Evolutionary conservation across 495 filamentous ascomycete species (phyloP).

Genomic region (Xylaria telfairii): DNA sequence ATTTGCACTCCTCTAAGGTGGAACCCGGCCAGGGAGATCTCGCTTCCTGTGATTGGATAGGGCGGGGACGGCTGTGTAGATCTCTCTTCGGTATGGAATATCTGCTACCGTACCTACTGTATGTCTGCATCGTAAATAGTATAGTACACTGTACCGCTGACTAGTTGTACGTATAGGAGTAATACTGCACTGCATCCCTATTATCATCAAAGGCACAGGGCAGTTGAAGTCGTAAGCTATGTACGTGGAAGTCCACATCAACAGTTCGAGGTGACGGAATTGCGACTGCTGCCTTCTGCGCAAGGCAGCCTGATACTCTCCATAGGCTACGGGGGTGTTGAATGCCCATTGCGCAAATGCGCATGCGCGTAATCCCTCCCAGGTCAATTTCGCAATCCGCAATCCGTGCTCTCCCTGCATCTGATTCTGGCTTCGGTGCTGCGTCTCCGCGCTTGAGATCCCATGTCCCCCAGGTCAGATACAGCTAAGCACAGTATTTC

Average conservation of each 20-base stretch:
- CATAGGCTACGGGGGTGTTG: background rate
- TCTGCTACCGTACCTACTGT: background rate
- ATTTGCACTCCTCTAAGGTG: background rate
- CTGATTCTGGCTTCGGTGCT: background rate
- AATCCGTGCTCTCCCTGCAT: background rate
- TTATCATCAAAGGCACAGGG: background rate
- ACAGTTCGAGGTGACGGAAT: background rate
- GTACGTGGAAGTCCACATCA: background rate
- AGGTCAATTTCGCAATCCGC: background rate
- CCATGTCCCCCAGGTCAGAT: too few relatives aligned
- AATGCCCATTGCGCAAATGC: conserved; percentile 4
- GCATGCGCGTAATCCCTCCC: conserved; percentile 15
- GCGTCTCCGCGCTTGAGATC: conserved; percentile 14
- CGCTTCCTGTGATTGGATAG: conserved; percentile 12
- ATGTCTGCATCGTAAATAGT: too few relatives aligned
- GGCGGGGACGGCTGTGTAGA: background rate
- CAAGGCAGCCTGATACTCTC: conserved; percentile 6
- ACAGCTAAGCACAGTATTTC: too few relatives aligned
- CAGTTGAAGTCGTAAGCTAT: background rate
- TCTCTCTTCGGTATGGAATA: background rate
- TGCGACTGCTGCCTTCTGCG: conserved; percentile 21
- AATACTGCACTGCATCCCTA: too few relatives aligned
- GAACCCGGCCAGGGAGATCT: background rate
- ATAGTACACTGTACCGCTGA: background rate
- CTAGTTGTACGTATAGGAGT: too few relatives aligned